Base-by-base conservation (phyloP, 2,329 filamentous ascomycete genomes). In the Corniculantispora saksenae region DNA sequence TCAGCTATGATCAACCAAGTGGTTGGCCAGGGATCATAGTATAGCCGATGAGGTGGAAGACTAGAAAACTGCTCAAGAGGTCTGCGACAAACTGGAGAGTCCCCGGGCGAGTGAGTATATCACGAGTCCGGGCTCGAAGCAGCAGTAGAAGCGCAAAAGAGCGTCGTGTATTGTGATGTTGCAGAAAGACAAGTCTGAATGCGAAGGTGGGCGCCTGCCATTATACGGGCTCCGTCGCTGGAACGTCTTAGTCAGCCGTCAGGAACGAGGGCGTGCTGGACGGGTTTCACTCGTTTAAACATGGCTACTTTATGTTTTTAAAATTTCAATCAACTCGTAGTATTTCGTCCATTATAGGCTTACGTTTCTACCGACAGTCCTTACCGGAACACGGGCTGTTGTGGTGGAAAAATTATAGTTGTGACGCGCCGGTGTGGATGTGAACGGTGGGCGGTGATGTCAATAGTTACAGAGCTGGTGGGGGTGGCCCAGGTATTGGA, bases 1-100 rank as follows among this genome's bases (percentile, higher is more conserved):
- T 77, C 72, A 29, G 74, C 70, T 48, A 68, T 69, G 65, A 78
- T 71, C 47, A 74, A 73, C n/a, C 72, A 32, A 71, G 27, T 73
- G 74, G 64, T 70, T 70, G n/a, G 61, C 67, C 70, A 25, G 65
- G 69, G 55, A 70, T 4, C 47, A 61, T 40, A 51, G 55, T 40
- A 61, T 51, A 61, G 25, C n/a, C 47, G 68, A 29, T 66, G 66
- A 35, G 67, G 70, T 10, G 43, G 64, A 63, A 66, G 66, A 61
- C 61, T 38, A 2, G 25, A 13, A 48, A 45, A 40, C 9, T 40
- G 57, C 21, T 40, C 3, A 25, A 38, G n/a, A 40, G 2, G 45
- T 27, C 45, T 27, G 45, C 21, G 29, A 12, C 32, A 23, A 27
- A 38, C 21, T 27, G n/a, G 23, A 40, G 9, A 25, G 32, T n/a